Conservation (phyloP, 805 yeast genomes). For the Kuraishia cidri region DNA sequence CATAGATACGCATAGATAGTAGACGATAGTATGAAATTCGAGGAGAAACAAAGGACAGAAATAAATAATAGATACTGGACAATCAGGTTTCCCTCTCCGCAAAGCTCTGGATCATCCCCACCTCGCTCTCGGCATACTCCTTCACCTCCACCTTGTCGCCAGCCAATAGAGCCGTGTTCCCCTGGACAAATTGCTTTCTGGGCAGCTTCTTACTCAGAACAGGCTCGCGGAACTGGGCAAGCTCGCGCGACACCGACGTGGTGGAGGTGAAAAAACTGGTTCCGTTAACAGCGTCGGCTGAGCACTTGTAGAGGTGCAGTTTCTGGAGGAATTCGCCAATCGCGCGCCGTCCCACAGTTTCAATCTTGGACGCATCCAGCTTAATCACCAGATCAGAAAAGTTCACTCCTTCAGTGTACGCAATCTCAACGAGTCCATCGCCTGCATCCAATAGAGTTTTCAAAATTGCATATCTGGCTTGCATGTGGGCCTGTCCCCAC, state of each 20-base stretch:
- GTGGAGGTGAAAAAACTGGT: constrained; percentile 52
- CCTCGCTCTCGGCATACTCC: constrained; percentile 67
- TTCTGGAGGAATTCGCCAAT: constrained; percentile 62
- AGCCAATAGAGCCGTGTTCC: constrained; percentile 45
- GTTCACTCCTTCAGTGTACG: constrained; percentile 31
- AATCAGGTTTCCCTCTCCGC: constrained; percentile 39
- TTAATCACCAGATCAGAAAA: constrained; percentile 52
- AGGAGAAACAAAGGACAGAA: too few relatives aligned
- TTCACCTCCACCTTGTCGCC: constrained; percentile 38
- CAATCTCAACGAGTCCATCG: constrained; percentile 45
- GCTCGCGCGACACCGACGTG: constrained; percentile 58
- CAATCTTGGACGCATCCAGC: constrained; percentile 55
- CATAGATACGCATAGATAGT: too few relatives aligned
- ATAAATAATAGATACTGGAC: too few relatives aligned
- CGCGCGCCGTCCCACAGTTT: constrained; percentile 62
- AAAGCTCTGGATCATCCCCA: constrained; percentile 76
- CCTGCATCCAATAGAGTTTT: constrained; percentile 65
- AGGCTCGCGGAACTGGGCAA: constrained; percentile 56
- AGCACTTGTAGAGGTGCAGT: constrained; percentile 71
- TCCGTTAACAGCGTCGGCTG: constrained; percentile 66
- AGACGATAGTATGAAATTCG: too few relatives aligned
- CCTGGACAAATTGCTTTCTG: constrained; percentile 77
- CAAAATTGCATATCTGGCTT: constrained; percentile 81
- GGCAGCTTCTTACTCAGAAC: constrained; percentile 72
- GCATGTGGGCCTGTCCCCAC: constrained; percentile 97